Evolutionary conservation across 768 basidiomycete species (phyloP).

Genomic region (Tulasnella sp.): DNA sequence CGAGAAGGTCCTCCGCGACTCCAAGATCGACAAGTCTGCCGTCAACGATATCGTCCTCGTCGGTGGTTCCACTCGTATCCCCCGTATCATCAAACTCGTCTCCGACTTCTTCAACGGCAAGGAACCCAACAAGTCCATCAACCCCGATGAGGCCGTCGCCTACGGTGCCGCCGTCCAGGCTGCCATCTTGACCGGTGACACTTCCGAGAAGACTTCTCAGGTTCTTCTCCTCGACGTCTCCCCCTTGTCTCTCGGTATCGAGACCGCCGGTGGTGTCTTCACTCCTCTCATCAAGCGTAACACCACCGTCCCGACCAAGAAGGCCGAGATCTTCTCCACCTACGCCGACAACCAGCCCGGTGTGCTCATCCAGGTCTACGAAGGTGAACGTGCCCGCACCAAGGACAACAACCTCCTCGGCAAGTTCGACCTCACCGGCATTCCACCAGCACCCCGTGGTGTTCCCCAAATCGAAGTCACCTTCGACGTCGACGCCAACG

Average conservation of each 20-base stretch:
- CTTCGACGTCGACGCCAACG: slow-evolving; percentile 52
- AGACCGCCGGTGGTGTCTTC: slow-evolving; percentile 64
- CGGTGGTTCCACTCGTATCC: slow-evolving; percentile 49
- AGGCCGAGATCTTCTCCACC: slow-evolving; percentile 52
- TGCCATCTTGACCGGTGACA: slow-evolving; percentile 58
- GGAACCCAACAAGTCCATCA: slow-evolving; percentile 62
- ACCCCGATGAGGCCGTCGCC: slow-evolving; percentile 71
- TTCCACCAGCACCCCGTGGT: slow-evolving; percentile 46
- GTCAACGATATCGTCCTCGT: slow-evolving; percentile 51
- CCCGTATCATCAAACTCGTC: slow-evolving; percentile 58
- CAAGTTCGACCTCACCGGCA: slow-evolving; percentile 47
- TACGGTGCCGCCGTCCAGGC: slow-evolving; percentile 70
- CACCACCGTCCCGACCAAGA: slow-evolving; percentile 55
- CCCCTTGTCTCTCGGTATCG: slow-evolving; percentile 53
- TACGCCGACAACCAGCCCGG: slow-evolving; percentile 51
- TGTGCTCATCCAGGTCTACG: slow-evolving; percentile 48
- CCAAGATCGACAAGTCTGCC: slow-evolving; percentile 49
- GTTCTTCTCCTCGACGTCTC: slow-evolving; percentile 54
- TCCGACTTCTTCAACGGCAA: slow-evolving; percentile 64
- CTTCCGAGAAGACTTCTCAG: slow-evolving; percentile 49
- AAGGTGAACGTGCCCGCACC: slow-evolving; percentile 45
- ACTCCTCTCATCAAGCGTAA: slow-evolving; percentile 56
- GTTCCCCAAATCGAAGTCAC: slow-evolving; percentile 46
- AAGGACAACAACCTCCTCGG: slow-evolving; percentile 50
- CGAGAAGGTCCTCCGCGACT: slow-evolving; percentile 52